These are phyloP conservation scores for Lumnitzera littorea DNA, from an alignment of 345 rosid species.

Conservation along the genomic window DNA sequence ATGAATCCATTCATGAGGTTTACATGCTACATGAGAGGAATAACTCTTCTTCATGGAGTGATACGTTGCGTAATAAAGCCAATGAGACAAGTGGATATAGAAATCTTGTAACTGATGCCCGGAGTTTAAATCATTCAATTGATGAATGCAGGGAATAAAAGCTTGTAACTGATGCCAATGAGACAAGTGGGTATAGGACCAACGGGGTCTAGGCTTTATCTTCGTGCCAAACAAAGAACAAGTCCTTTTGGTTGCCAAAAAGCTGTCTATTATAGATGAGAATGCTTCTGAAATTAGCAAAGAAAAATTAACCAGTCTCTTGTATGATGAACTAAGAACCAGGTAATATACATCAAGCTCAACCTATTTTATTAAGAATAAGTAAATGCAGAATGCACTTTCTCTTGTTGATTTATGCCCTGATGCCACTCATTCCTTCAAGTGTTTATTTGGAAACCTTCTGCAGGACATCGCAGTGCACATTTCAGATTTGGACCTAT, in stretches of 20 bases:
- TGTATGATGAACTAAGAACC: conserved; percentile 50
- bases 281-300: conserved; percentile 47
- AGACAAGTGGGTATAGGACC: conserved; percentile 36
- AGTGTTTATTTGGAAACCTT: neutral
- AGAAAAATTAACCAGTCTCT: conserved; percentile 37
- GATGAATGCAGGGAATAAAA: too few species aligned
- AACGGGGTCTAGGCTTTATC: conserved; percentile 81
- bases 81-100: too few species aligned
- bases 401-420: too few species aligned
- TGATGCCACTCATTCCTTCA: neutral
- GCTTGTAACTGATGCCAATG: too few species aligned
- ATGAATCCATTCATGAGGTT: too few species aligned
- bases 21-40: too few species aligned
- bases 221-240: conserved; percentile 83
- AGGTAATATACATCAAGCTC: conserved; percentile 35
- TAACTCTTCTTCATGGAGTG: too few species aligned
- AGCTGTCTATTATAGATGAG: conserved; percentile 35
- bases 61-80: too few species aligned
- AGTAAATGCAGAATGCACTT: too few species aligned
- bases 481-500: conserved; percentile 74
- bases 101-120: too few species aligned
- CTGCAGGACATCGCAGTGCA: conserved; percentile 62
- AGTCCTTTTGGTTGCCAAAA: conserved; percentile 45
- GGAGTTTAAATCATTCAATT: too few species aligned
- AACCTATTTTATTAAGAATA: too few species aligned